Percentiles rank a stretch among this genome's conserved stretches.
Conservation (phyloP, 805 yeast genomes). For the Yamadazyma paraphyllophila region DNA sequence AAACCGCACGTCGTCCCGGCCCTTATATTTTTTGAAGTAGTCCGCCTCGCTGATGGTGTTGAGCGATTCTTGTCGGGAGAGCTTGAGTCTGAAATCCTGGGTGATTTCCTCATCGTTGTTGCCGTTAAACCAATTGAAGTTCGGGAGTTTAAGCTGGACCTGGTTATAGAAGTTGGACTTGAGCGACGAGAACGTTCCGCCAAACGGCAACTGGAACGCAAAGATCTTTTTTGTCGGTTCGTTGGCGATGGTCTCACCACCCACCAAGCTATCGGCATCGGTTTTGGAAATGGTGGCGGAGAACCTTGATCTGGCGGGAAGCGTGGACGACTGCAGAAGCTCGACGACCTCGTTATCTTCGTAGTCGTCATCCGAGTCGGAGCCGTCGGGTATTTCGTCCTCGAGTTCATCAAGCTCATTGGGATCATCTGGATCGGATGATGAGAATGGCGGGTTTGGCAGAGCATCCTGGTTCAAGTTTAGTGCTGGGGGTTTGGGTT, state of each 20-base stretch:
- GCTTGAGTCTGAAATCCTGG: constrained; percentile 36
- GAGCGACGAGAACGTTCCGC: constrained; percentile 34
- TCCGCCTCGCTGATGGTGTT: constrained; percentile 63
- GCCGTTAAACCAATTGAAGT: constrained; percentile 1
- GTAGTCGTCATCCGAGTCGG: not conserved
- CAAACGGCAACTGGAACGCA: constrained; percentile 60
- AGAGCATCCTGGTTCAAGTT: not conserved
- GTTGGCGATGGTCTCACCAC: constrained; percentile 41
- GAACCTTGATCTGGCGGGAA: not conserved
- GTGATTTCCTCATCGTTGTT: constrained; percentile 13
- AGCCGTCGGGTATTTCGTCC: not conserved
- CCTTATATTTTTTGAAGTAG: constrained; percentile 51
- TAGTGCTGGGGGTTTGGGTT: constrained; percentile 1
- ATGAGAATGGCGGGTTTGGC: not conserved
- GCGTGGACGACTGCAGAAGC: not conserved
- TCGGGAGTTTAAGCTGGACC: constrained; percentile 3
- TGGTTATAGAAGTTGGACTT: constrained; percentile 18
- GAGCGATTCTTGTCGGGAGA: constrained; percentile 55
- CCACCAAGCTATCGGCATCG: constrained; percentile 50
- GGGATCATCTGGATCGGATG: not conserved
- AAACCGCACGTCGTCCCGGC: constrained; percentile 63
- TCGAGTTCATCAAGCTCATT: not conserved
- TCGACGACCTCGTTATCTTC: not conserved
- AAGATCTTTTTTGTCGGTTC: constrained; percentile 45
- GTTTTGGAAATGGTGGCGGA: constrained; percentile 8